A percentile compares a stretch with the other conserved stretches of the same genome.
These are phyloP conservation scores for Trebouxia sp. DNA, from an alignment of 139 green algal genomes.

Conservation along the genomic window DNA sequence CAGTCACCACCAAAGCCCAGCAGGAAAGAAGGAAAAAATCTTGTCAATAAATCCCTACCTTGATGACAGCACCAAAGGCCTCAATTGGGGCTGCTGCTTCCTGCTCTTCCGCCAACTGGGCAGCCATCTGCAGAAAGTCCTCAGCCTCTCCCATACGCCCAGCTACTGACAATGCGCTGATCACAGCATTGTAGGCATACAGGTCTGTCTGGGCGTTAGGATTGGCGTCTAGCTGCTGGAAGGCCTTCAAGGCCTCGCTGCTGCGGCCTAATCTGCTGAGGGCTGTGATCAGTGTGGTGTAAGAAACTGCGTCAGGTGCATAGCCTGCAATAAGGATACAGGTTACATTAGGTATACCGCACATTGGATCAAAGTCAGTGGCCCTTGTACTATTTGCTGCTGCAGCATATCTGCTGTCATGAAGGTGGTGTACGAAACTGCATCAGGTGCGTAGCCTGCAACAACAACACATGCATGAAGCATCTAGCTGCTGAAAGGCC, in stretches of 20 bases:
- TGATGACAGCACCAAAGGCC: conserved; percentile 49
- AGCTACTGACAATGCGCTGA: conserved; percentile 45
- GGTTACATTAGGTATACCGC: no score
- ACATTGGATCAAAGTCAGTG: no score
- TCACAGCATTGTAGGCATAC: conserved; percentile 52
- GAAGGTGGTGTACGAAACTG: conserved; percentile 47
- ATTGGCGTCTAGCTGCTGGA: conserved; percentile 43
- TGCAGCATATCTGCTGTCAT: conserved; percentile 33
- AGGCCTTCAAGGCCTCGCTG: conserved; percentile 27
- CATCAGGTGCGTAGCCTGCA: conserved; percentile 43
- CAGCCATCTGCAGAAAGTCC: conserved; percentile 32
- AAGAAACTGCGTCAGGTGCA: conserved; percentile 45
- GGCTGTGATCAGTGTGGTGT: conserved; percentile 50
- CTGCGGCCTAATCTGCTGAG: conserved; percentile 17
- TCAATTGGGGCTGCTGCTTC: conserved; percentile 42
- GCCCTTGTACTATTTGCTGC: no score
- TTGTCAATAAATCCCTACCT: background rate
- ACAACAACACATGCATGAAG: background rate
- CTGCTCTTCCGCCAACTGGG: background rate
- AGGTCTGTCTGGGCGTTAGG: conserved; percentile 43
- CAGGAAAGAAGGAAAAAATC: background rate
- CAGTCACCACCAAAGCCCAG: no score
- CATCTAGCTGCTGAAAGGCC: no score
- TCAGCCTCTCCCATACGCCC: conserved; percentile 62
- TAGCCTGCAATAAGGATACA: conserved; percentile 33